These are phyloP conservation scores for Solanum okadae DNA, from an alignment of 257 asterid genomes.

Conservation along the genomic window DNA sequence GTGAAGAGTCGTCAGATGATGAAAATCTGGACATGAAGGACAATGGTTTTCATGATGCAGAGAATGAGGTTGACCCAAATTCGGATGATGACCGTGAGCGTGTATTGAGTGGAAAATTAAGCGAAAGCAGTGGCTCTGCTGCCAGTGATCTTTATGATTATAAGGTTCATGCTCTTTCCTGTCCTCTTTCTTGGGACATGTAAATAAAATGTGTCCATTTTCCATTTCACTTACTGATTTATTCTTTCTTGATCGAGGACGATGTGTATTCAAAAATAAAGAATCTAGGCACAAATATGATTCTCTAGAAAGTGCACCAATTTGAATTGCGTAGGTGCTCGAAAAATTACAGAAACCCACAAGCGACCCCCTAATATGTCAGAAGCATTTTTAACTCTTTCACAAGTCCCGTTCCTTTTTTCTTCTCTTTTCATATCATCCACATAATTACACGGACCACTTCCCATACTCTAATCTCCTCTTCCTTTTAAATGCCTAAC, in stretches of 20 bases:
- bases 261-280: background rate
- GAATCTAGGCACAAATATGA: background rate
- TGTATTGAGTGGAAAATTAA: slow-evolving; percentile 76
- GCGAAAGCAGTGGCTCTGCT: slow-evolving; percentile 89
- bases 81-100: slow-evolving; percentile 65
- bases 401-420: background rate
- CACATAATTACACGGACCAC: background rate
- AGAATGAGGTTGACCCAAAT: slow-evolving; percentile 69
- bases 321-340: background rate
- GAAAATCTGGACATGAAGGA: slow-evolving; percentile 47
- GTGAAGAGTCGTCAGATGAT: slow-evolving; percentile 69
- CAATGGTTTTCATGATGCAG: slow-evolving; percentile 86
- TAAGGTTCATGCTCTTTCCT: slow-evolving; percentile 43
- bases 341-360: background rate
- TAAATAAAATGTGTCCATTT: background rate
- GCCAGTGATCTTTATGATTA: slow-evolving; percentile 84
- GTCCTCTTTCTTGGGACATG: background rate
- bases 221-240: background rate
- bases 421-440: background rate
- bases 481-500: background rate
- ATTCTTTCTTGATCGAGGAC: background rate
- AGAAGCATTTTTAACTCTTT: background rate
- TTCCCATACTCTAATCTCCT: background rate
- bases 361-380: background rate
- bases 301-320: background rate